Conservation (phyloP, 371 early-diverging fungal genomes). For the Apophysomyces ossiformis region DNA sequence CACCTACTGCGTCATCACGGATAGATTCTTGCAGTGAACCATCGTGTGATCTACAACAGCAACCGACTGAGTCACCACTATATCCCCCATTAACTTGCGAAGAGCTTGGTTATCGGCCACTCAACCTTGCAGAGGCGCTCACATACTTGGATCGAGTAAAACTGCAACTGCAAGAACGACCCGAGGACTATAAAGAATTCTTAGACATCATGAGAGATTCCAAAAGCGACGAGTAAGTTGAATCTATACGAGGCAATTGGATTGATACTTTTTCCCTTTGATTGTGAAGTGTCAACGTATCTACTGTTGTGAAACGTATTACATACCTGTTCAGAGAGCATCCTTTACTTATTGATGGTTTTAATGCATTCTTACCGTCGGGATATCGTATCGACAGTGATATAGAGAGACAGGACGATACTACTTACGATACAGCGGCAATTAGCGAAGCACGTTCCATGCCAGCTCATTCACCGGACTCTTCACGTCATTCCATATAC, state of each 20-base stretch:
- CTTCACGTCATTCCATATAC: constrained; percentile 19
- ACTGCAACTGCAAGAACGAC: constrained; percentile 82
- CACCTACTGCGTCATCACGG: not conserved
- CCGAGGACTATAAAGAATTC: constrained; percentile 93
- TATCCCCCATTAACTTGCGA: constrained; percentile 2
- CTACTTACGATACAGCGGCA: constrained; percentile 83
- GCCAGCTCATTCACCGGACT: not conserved
- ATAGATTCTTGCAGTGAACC: not conserved
- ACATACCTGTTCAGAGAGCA: constrained; percentile 92
- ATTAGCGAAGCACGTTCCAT: constrained; percentile 62
- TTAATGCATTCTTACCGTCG: constrained; percentile 98
- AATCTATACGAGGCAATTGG: too few relatives aligned
- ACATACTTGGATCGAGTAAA: constrained; percentile 96
- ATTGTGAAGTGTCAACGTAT: constrained; percentile 6
- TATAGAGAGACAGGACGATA: constrained; percentile 34
- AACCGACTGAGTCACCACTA: not conserved
- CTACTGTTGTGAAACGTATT: constrained; percentile 96
- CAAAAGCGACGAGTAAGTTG: constrained; percentile 82
- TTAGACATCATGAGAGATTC: constrained; percentile 99
- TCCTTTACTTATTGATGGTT: constrained; percentile 91
- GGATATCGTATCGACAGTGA: constrained; percentile 79
- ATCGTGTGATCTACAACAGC: constrained; percentile 1
- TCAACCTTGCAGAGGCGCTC: constrained; percentile 83
- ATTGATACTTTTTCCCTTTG: not conserved
- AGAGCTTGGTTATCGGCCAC: constrained; percentile 18